Evolutionary conservation across 2,329 filamentous ascomycete species (phyloP).

Genomic region (Orbilia oligospora): DNA sequence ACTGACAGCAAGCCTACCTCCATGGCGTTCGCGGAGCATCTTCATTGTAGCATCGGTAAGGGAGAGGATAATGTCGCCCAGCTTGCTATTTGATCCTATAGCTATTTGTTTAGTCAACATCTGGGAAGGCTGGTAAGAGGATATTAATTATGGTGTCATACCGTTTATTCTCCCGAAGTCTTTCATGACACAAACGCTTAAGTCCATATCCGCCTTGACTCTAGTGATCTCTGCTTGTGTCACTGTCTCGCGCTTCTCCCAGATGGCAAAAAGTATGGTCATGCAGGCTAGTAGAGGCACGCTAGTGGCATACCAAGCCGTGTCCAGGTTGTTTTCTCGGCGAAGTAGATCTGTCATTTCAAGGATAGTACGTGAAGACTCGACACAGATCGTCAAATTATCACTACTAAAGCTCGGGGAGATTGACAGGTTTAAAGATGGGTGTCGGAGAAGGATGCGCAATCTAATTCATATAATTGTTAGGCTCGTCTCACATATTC

Average conservation of each 20-base stretch:
- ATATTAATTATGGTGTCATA: slow-evolving; percentile 65
- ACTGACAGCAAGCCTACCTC: slow-evolving; percentile 9
- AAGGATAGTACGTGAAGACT: slow-evolving; percentile 77
- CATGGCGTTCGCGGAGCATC: slow-evolving; percentile 56
- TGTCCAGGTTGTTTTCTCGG: slow-evolving; percentile 77
- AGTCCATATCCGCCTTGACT: slow-evolving; percentile 78
- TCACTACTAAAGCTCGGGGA: slow-evolving; percentile 74
- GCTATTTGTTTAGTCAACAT: background rate
- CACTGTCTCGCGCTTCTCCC: slow-evolving; percentile 76
- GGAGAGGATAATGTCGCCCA: slow-evolving; percentile 49
- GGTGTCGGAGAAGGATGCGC: slow-evolving; percentile 74
- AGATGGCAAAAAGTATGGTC: slow-evolving; percentile 78
- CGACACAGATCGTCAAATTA: slow-evolving; percentile 77
- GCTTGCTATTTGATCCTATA: slow-evolving; percentile 45
- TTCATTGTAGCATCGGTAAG: slow-evolving; percentile 55
- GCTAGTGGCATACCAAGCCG: slow-evolving; percentile 82
- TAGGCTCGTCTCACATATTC: background rate
- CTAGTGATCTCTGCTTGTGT: slow-evolving; percentile 73
- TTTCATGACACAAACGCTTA: slow-evolving; percentile 78
- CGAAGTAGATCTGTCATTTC: slow-evolving; percentile 74
- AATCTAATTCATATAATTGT: slow-evolving; percentile 65
- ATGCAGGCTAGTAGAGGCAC: slow-evolving; percentile 82
- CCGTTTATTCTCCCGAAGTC: slow-evolving; percentile 78
- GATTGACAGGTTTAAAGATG: slow-evolving; percentile 73
- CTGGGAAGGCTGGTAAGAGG: background rate